phyloP scores from a whole-genome alignment of 768 basidiomycete species.

The Tylopilus sp. region DNA sequence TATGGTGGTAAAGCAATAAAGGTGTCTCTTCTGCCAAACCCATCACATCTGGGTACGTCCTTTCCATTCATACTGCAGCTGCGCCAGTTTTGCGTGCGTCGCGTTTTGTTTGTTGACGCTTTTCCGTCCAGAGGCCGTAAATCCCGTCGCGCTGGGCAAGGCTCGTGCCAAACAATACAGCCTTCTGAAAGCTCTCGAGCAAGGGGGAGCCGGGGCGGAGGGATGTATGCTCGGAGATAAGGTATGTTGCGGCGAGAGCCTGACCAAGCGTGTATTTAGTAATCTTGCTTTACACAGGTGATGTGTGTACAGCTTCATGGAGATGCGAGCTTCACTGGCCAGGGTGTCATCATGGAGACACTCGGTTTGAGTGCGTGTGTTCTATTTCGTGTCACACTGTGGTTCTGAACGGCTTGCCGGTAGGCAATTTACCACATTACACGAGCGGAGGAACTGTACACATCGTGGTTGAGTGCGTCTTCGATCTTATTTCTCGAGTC shows the following conservation, averaged over 20 bases:
- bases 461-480: slow-evolving; percentile 81
- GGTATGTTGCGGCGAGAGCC: slow-evolving; percentile 5
- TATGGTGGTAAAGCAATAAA: slow-evolving; percentile 55
- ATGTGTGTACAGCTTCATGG: slow-evolving; percentile 92
- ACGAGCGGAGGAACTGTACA: slow-evolving; percentile 90
- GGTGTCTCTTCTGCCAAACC: slow-evolving; percentile 77
- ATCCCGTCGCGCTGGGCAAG: slow-evolving; percentile 85
- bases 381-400: neutral
- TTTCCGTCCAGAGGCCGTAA: slow-evolving; percentile 65
- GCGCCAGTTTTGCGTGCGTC: neutral
- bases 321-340: slow-evolving; percentile 88
- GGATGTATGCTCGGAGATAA: slow-evolving; percentile 33
- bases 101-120: neutral
- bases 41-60: slow-evolving; percentile 63
- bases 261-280: neutral
- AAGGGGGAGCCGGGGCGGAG: slow-evolving; percentile 18
- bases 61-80: slow-evolving; percentile 1
- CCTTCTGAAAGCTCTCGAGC: slow-evolving; percentile 62
- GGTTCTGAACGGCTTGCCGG: neutral
- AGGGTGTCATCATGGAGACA: slow-evolving; percentile 87
- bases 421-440: slow-evolving; percentile 86
- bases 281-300: slow-evolving; percentile 47
- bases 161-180: slow-evolving; percentile 89
- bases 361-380: slow-evolving; percentile 70
- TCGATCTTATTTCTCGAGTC: neutral